Evolutionary conservation across 768 basidiomycete species (phyloP), one percentile per base, ranked within the genome.

Genomic region (Cantharellus anzutake): DNA sequence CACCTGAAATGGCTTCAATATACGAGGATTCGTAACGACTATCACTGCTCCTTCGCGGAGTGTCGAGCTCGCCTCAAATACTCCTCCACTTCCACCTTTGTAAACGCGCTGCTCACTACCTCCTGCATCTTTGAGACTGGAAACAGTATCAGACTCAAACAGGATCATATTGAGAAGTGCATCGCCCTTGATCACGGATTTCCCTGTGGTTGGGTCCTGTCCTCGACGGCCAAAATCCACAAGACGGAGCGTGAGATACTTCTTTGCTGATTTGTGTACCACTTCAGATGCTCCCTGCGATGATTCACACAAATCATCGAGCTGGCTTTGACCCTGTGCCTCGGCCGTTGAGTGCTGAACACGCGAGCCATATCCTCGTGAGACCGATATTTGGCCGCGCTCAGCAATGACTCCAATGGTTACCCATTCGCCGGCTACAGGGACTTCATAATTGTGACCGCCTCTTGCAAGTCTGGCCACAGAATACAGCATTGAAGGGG

Each of bases 401-500:
- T 94, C 90, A 2, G 92, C 94, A 11, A 99, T 82, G 3, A 98
- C 93, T 2, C 90, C 94, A 53, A 99, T 88, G 3, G 92, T 93
- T 48, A 97, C 78, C 86, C 90, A 98, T 69, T 98, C 96, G 2
- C 87, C 87, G 3, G 80, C 79, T 1, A 97, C 83, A 5, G 94
- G 93, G 0, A 99, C 79, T 51, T 97, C 92, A 68, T 91, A 94
- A 16, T 81, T 83, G 60, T 85, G 81, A 63, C 86, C 84, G 67
- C 86, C 81, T 0, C 84, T 80, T 11, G 82, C 76, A 0, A 85
- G 78, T 5, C 86, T 81, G 50, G 91, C 76, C 52, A 83, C 78
- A 4, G 91, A 90, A 72, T 99, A 99, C 41, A 99, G 74, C 20
- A 75, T 80, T 0, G 92, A 93, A 0, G 92, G 91, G 0, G 90